Percentiles rank a stretch among this genome's conserved stretches.
These are phyloP conservation scores for Colletotrichum truncatum DNA, from an alignment of 2,329 filamentous ascomycete genomes.

Conservation along the genomic window DNA sequence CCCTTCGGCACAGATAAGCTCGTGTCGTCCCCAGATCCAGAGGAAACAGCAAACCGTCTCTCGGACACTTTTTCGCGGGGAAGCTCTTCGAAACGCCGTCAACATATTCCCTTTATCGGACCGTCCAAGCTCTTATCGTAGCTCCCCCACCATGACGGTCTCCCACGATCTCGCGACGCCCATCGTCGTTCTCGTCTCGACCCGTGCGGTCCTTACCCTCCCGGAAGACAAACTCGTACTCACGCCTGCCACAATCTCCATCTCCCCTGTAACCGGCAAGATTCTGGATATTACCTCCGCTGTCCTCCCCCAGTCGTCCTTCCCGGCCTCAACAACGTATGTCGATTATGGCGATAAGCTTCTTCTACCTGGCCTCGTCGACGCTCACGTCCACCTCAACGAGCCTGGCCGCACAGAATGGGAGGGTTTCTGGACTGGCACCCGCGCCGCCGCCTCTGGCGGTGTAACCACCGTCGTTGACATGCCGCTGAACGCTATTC, in stretches of 20 bases:
- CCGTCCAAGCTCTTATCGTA: neutral
- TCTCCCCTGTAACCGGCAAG: conserved; percentile 84
- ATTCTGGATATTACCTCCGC: conserved; percentile 79
- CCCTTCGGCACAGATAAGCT: conserved; percentile 21
- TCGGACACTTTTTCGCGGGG: neutral
- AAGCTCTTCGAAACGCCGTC: neutral
- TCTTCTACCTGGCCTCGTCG: conserved; percentile 89
- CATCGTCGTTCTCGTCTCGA: conserved; percentile 83
- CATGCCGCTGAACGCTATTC: conserved; percentile 98
- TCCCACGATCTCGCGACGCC: conserved; percentile 41
- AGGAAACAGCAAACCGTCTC: neutral
- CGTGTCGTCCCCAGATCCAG: neutral
- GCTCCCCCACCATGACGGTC: conserved; percentile 41
- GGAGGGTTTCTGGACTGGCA: conserved; percentile 98
- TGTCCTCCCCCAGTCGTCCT: conserved; percentile 78
- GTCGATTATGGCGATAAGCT: conserved; percentile 86
- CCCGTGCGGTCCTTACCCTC: conserved; percentile 81
- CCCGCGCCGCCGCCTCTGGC: conserved; percentile 90
- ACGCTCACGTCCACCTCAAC: conserved; percentile 97
- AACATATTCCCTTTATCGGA: conserved; percentile 11
- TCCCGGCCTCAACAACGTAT: conserved; percentile 78
- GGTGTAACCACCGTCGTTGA: conserved; percentile 97
- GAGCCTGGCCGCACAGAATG: conserved; percentile 97
- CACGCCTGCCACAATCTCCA: conserved; percentile 83
- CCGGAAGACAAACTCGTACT: conserved; percentile 69